These are phyloP conservation scores for Debaryomyces robertsiae DNA, from an alignment of 1,139 yeast genomes.

Conservation along the genomic window DNA sequence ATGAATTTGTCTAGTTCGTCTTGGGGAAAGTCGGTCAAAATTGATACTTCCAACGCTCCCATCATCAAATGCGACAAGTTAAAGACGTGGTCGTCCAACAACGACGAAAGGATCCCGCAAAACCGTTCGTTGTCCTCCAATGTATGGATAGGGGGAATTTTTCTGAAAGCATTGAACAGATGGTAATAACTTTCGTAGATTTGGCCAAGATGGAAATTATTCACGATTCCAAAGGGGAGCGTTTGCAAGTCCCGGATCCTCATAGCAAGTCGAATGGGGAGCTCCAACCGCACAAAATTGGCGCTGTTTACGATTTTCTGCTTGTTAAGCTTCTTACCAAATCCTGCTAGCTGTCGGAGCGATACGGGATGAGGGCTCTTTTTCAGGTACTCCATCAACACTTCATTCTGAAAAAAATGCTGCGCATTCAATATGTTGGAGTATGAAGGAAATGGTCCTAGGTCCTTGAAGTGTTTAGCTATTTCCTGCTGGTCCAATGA, in stretches of 20 bases:
- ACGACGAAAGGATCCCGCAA: slow-evolving; percentile 59
- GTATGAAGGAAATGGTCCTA: slow-evolving; percentile 49
- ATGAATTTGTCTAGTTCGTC: slow-evolving; percentile 68
- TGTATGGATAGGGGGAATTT: slow-evolving; percentile 63
- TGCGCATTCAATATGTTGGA: slow-evolving; percentile 55
- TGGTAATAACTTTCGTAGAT: slow-evolving; percentile 88
- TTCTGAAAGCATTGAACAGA: slow-evolving; percentile 83
- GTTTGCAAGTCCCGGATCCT: slow-evolving; percentile 77
- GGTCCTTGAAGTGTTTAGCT: slow-evolving; percentile 41
- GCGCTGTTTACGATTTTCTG: slow-evolving; percentile 82
- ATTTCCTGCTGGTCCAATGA: slow-evolving; percentile 39
- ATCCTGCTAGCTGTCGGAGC: slow-evolving; percentile 82
- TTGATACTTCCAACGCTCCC: slow-evolving; percentile 87
- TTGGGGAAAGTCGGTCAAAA: slow-evolving; percentile 62
- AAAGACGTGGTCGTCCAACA: slow-evolving; percentile 75
- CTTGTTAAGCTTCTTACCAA: slow-evolving; percentile 77
- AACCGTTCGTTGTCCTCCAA: slow-evolving; percentile 75
- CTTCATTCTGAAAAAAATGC: slow-evolving; percentile 86
- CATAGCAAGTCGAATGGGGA: slow-evolving; percentile 82
- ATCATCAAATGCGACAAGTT: slow-evolving; percentile 86
- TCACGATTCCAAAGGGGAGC: slow-evolving; percentile 80
- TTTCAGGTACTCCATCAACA: slow-evolving; percentile 64
- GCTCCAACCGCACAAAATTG: slow-evolving; percentile 81
- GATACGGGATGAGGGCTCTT: slow-evolving; percentile 87
- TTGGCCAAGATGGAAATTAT: slow-evolving; percentile 81